Evolutionary conservation across 176 grass and related monocot genomes (phyloP), one percentile per base, ranked within the genome.

Genomic region (Avena insularis): DNA sequence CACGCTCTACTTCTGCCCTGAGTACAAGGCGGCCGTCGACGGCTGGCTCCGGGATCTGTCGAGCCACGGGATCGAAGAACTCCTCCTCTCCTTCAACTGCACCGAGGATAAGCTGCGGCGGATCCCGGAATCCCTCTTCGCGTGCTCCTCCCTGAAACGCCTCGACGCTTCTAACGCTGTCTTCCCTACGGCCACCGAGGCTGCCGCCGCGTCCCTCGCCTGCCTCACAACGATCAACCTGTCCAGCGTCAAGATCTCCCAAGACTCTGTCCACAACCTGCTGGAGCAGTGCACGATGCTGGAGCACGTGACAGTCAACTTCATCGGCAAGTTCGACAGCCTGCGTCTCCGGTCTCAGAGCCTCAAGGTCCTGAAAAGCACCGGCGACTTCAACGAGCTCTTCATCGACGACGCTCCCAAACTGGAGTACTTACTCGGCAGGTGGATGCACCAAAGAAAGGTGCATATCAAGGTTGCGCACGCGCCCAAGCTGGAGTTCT

Each of bases 401-500:
- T 75, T 82, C 59, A 45, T 87, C 71, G 70, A 82, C 16, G 10
- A 82, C 70, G 79, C 86, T 76, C 79, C 79, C 16, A 82, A 47
- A 58, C 79, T 87, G n/a, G 86, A 77, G 69, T 6, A 19, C 70
- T 9, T 87, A 4, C 15, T 46, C 35, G 48, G 79, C 35, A 9
- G 3, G 9, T 77, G 19, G 58, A 67, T 88, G 49, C 5, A 77
- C 71, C 9, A 21, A 36, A 77, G 49, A 16, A 3, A 17, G 27
- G n/a, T 67, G 36, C 9, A 8, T 6, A n/a, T 88, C 57, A 83
- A 23, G 60, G 13, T 88, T 6, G 61, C 1, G 36, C 86, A 88
- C 61, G 86, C 72, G 13, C 80, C 80, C 4, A 88, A 88, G 80
- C 80, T 83, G 17, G 49, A 83, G 49, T 88, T 88, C 61, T 46